Conservation (phyloP, 2,329 filamentous ascomycete genomes). For the Colletotrichum salicis region DNA sequence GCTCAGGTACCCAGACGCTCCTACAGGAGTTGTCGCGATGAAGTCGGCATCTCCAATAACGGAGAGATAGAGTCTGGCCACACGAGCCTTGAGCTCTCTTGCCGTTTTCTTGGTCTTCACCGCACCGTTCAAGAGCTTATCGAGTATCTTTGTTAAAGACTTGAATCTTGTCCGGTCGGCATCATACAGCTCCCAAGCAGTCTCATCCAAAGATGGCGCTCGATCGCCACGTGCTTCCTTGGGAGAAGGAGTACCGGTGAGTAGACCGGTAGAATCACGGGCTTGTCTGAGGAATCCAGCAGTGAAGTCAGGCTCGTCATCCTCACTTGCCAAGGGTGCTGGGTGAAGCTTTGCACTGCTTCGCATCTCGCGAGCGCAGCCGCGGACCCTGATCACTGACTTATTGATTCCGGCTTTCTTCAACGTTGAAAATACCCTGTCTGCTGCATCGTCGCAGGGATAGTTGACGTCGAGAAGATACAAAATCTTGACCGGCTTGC, state of each 20-base stretch:
- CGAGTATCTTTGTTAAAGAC: slow-evolving; percentile 50
- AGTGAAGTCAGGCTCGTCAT: slow-evolving; percentile 12
- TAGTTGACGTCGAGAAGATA: slow-evolving; percentile 61
- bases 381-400: slow-evolving; percentile 30
- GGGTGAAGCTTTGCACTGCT: slow-evolving; percentile 24
- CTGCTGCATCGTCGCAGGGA: slow-evolving; percentile 56
- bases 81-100: slow-evolving; percentile 41
- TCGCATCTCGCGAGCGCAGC: slow-evolving; percentile 31
- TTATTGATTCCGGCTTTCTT: slow-evolving; percentile 47
- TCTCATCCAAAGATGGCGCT: slow-evolving; percentile 54
- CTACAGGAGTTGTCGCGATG: slow-evolving; percentile 58
- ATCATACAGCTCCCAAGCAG: slow-evolving; percentile 53
- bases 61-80: slow-evolving; percentile 50
- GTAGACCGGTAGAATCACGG: not conserved
- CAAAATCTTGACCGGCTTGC: slow-evolving; percentile 46
- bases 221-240: not conserved
- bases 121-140: slow-evolving; percentile 38
- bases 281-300: slow-evolving; percentile 27
- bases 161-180: slow-evolving; percentile 45
- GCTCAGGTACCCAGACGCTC: slow-evolving; percentile 46
- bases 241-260: not conserved
- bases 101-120: slow-evolving; percentile 33
- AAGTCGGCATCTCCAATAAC: slow-evolving; percentile 54
- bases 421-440: slow-evolving; percentile 52
- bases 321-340: slow-evolving; percentile 33